These are phyloP conservation scores for Lagenaria siceraria DNA, from an alignment of 306 rosid genomes.

Conservation along the genomic window DNA sequence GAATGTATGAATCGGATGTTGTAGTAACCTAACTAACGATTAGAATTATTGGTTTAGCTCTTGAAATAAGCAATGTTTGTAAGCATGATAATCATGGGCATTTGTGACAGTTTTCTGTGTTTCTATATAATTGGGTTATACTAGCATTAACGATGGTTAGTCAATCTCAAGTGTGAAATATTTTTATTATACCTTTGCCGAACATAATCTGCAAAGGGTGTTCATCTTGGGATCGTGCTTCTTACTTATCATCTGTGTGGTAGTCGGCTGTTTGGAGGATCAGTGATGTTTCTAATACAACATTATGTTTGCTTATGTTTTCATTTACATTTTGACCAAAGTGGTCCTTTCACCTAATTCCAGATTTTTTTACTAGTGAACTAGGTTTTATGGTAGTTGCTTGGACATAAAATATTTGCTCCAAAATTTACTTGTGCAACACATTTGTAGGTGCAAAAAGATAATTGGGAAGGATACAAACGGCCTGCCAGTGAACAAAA, in stretches of 20 bases:
- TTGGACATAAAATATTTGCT: neutral
- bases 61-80: neutral
- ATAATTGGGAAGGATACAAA: conserved; percentile 58
- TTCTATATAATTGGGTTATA: neutral
- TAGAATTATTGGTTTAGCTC: neutral
- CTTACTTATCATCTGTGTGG: neutral
- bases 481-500: conserved; percentile 58
- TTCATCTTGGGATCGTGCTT: neutral
- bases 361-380: neutral
- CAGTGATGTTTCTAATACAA: neutral
- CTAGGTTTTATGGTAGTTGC: neutral
- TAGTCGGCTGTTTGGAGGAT: neutral
- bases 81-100: neutral
- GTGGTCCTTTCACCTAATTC: neutral
- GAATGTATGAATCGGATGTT: neutral
- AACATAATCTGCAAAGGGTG: neutral
- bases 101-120: neutral
- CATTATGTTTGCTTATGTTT: neutral
- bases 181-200: neutral
- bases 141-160: neutral
- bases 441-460: conserved; percentile 49
- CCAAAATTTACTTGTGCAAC: conserved; percentile 4
- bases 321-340: neutral
- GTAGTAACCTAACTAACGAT: neutral
- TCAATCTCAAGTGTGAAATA: too few relatives aligned